Conservation (phyloP, 441 rosid genomes). For the Macaranga tanarius region DNA sequence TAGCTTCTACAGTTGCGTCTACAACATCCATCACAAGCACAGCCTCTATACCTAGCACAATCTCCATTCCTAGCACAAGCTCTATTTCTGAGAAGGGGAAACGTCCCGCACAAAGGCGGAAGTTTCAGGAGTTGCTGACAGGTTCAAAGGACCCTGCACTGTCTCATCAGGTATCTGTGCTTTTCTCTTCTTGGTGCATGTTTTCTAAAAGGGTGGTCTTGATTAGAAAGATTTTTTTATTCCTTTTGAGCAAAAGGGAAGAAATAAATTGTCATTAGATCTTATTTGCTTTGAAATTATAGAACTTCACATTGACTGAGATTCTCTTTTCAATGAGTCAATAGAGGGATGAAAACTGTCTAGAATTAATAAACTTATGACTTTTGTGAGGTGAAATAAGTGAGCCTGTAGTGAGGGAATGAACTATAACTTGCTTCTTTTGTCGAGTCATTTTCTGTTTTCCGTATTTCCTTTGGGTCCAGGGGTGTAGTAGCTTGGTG, state of each 20-base stretch:
- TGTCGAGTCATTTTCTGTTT: not conserved
- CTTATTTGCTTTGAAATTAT: not conserved
- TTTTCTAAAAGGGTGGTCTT: not conserved
- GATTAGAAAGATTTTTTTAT: not conserved
- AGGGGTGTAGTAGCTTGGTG: not conserved
- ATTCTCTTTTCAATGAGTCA: not conserved
- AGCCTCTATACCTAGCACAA: slow-evolving; percentile 32
- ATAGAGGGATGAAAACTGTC: not conserved
- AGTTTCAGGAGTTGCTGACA: slow-evolving; percentile 80
- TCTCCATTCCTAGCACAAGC: slow-evolving; percentile 25
- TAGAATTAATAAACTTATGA: not conserved
- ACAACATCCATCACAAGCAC: slow-evolving; percentile 37
- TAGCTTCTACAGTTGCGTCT: slow-evolving; percentile 47
- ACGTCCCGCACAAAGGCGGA: slow-evolving; percentile 63
- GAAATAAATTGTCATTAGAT: not conserved
- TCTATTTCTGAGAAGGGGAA: slow-evolving; percentile 51
- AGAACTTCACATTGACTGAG: not conserved
- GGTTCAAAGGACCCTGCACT: slow-evolving; percentile 46
- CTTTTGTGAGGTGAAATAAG: not conserved
- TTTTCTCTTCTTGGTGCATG: slow-evolving; percentile 15
- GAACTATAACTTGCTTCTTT: not conserved
- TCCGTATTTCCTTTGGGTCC: not conserved
- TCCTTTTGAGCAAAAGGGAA: not conserved
- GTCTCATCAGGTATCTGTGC: slow-evolving; percentile 54
- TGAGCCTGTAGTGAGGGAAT: not conserved